Percentiles rank a stretch among this genome's conserved stretches.
phyloP scores from a whole-genome alignment of 2,329 filamentous ascomycete species.

The Hymenoscyphus albidus region DNA sequence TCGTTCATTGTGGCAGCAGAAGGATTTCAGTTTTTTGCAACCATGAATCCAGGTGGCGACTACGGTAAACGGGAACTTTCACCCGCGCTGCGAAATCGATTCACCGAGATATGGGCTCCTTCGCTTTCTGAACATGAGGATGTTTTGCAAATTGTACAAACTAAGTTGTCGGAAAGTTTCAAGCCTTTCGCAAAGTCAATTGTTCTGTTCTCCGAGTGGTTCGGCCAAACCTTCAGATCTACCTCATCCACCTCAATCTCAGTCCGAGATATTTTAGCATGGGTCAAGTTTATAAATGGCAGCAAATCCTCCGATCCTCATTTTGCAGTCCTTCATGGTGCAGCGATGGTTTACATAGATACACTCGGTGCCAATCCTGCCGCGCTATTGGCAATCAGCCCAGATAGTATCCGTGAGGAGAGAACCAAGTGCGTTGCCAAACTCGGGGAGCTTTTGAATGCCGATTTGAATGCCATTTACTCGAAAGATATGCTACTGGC shows the following conservation, averaged over 20 bases:
- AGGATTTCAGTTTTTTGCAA: slow-evolving; percentile 93
- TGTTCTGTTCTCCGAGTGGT: slow-evolving; percentile 89
- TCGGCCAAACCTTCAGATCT: slow-evolving; percentile 75
- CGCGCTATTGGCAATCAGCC: slow-evolving; percentile 71
- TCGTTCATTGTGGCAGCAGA: slow-evolving; percentile 71
- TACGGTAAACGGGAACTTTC: slow-evolving; percentile 98
- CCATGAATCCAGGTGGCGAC: slow-evolving; percentile 98
- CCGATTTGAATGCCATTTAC: slow-evolving; percentile 65
- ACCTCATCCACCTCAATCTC: slow-evolving; percentile 75
- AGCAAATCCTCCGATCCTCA: slow-evolving; percentile 40
- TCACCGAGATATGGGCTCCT: slow-evolving; percentile 98
- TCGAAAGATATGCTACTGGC: slow-evolving; percentile 55
- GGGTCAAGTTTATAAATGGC: slow-evolving; percentile 87
- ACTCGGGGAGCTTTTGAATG: slow-evolving; percentile 61
- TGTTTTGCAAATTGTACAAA: slow-evolving; percentile 77
- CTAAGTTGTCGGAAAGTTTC: slow-evolving; percentile 61
- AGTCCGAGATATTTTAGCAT: slow-evolving; percentile 85
- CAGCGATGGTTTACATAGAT: slow-evolving; percentile 93
- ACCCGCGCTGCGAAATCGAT: slow-evolving; percentile 88
- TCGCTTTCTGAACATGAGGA: slow-evolving; percentile 80
- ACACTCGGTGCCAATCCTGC: slow-evolving; percentile 93
- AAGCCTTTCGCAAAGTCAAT: slow-evolving; percentile 63
- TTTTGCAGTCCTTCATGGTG: slow-evolving; percentile 70
- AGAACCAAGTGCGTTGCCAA: slow-evolving; percentile 69
- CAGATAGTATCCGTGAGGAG: slow-evolving; percentile 66